Evolutionary conservation across 805 yeast genomes (phyloP).

Genomic region (Yarrowia porcina): DNA sequence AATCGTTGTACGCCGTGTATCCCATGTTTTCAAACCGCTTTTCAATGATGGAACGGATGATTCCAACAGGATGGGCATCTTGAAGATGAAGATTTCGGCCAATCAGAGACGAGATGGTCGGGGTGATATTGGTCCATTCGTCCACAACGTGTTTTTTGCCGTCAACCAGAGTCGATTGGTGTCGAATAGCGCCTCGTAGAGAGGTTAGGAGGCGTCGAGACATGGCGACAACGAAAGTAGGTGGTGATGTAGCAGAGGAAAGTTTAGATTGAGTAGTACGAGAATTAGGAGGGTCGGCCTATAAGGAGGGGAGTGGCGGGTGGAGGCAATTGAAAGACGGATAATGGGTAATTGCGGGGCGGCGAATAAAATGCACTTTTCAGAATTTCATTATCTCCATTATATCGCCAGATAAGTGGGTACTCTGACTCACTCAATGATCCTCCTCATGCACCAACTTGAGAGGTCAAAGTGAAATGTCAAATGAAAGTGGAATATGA

Average conservation of each 20-base stretch:
- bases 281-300: too few relatives aligned
- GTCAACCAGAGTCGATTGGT: slow-evolving; percentile 19
- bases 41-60: slow-evolving; percentile 71
- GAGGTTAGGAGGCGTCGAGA: slow-evolving; percentile 5
- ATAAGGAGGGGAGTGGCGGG: too few relatives aligned
- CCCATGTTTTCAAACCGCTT: slow-evolving; percentile 61
- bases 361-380: not conserved
- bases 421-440: too few relatives aligned
- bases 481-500: too few relatives aligned
- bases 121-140: slow-evolving; percentile 83
- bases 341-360: too few relatives aligned
- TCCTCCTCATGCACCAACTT: too few relatives aligned
- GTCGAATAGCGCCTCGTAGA: not conserved
- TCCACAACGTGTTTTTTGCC: slow-evolving; percentile 58
- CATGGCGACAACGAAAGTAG: too few relatives aligned
- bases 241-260: not conserved
- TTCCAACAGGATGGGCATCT: slow-evolving; percentile 84
- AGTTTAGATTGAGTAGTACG: not conserved
- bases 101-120: slow-evolving; percentile 62
- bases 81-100: slow-evolving; percentile 71
- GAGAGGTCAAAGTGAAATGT: too few relatives aligned
- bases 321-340: too few relatives aligned
- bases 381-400: not conserved
- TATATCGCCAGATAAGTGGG: too few relatives aligned
- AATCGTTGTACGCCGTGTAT: slow-evolving; percentile 68